phyloP scores from a whole-genome alignment of 495 filamentous ascomycete genomes.

The Penicillium robsamsonii region DNA sequence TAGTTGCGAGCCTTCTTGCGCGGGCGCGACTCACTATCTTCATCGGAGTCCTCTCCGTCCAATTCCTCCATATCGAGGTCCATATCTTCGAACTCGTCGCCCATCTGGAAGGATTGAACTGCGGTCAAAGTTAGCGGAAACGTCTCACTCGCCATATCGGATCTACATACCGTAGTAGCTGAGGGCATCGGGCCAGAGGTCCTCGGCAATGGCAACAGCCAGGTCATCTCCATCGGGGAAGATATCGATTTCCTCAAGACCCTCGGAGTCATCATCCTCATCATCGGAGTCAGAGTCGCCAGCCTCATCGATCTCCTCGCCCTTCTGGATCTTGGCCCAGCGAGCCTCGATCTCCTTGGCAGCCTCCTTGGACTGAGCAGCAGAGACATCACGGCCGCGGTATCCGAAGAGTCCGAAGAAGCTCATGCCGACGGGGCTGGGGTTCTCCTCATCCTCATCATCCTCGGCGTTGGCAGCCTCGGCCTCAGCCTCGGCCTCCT shows the following conservation, averaged over 20 bases:
- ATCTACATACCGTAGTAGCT: slow-evolving; percentile 80
- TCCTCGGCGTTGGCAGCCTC: slow-evolving; percentile 24
- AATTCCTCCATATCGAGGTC: slow-evolving; percentile 36
- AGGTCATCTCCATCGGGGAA: slow-evolving; percentile 79
- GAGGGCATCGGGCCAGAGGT: slow-evolving; percentile 81
- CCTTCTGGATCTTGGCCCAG: slow-evolving; percentile 53
- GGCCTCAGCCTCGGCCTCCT: slow-evolving; percentile 27
- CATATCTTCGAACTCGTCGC: slow-evolving; percentile 30
- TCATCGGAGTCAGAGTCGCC: slow-evolving; percentile 44
- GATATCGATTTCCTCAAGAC: slow-evolving; percentile 65
- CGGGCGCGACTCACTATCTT: slow-evolving; percentile 35
- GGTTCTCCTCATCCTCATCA: slow-evolving; percentile 51
- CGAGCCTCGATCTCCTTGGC: slow-evolving; percentile 56
- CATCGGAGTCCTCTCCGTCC: slow-evolving; percentile 34
- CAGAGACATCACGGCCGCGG: slow-evolving; percentile 61
- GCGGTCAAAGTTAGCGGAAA: slow-evolving; percentile 16
- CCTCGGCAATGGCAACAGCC: slow-evolving; percentile 75
- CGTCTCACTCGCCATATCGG: too few relatives aligned
- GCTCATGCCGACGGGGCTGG: slow-evolving; percentile 58
- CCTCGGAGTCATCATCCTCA: slow-evolving; percentile 49
- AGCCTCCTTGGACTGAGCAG: slow-evolving; percentile 64
- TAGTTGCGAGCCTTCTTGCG: slow-evolving; percentile 46
- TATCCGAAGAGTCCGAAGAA: slow-evolving; percentile 91
- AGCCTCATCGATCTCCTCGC: slow-evolving; percentile 42
- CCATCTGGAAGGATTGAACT: slow-evolving; percentile 37